Percentiles rank a stretch among this genome's conserved stretches.
phyloP scores from a whole-genome alignment of 1,284 basidiomycete genomes.

The Sanguinoderma infundibulare region DNA sequence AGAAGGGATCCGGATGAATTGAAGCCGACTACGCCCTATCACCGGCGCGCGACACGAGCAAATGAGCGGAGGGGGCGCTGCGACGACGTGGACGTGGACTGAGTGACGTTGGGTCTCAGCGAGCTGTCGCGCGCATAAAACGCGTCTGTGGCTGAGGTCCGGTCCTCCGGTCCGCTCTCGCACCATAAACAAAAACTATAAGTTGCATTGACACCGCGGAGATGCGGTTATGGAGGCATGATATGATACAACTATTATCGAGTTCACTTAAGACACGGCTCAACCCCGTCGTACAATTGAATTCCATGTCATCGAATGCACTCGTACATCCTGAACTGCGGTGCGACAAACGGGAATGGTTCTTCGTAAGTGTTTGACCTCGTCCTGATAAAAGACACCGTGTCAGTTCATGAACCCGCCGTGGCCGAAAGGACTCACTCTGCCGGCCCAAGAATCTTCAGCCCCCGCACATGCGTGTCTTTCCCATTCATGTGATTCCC shows the following conservation, averaged over 20 bases:
- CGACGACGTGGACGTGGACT: background rate
- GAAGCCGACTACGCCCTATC: background rate
- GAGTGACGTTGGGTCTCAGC: background rate
- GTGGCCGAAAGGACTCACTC: conserved; percentile 56
- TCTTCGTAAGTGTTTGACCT: conserved; percentile 58
- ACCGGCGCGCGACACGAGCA: background rate
- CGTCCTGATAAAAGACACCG: conserved; percentile 7
- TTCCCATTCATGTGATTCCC: conserved; percentile 98
- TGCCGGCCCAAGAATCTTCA: conserved; percentile 84
- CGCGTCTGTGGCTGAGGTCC: conserved; percentile 6
- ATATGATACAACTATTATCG: background rate
- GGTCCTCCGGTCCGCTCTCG: no score
- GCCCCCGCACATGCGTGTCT: conserved; percentile 95
- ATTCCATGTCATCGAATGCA: conserved; percentile 59
- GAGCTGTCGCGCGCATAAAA: background rate
- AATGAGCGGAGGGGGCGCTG: background rate
- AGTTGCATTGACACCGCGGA: background rate
- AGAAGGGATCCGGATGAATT: background rate
- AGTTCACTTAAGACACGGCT: background rate
- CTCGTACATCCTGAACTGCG: conserved; percentile 78
- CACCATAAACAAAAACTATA: background rate
- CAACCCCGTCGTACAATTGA: background rate
- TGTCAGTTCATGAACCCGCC: background rate
- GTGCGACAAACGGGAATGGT: conserved; percentile 68
- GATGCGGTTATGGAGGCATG: background rate